These are phyloP conservation scores for Auxenochlorella pyrenoidosa DNA, from an alignment of 139 green algal species.

Conservation along the genomic window DNA sequence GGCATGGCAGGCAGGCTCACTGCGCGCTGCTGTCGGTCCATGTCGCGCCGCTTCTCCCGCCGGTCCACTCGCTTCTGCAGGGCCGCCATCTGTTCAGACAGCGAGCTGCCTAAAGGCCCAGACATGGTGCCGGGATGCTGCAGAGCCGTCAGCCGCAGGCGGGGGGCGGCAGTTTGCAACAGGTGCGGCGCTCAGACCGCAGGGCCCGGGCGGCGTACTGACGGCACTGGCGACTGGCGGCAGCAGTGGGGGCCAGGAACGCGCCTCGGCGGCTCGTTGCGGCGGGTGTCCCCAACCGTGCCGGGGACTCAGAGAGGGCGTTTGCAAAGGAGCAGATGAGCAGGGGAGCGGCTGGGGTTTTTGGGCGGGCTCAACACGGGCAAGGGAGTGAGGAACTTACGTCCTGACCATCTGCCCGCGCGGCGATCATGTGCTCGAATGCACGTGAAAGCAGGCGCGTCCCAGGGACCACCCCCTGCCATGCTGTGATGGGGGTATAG, in stretches of 20 bases:
- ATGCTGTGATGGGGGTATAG: no score
- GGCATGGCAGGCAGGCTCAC: background rate
- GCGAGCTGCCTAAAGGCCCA: background rate
- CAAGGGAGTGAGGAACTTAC: no score
- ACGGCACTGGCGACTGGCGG: no score
- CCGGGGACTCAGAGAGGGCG: no score
- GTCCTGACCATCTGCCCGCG: background rate
- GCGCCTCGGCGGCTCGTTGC: background rate
- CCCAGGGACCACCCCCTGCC: no score
- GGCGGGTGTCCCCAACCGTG: no score
- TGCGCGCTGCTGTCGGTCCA: background rate
- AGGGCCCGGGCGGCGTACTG: background rate
- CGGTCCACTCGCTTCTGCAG: conserved; percentile 27
- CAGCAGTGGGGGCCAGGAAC: background rate
- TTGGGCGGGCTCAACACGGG: no score
- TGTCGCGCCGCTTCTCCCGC: background rate
- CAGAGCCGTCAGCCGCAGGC: background rate
- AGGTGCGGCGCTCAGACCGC: background rate
- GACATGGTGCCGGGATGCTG: background rate
- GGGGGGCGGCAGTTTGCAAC: background rate
- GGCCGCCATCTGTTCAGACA: conserved; percentile 16
- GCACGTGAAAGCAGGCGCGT: background rate
- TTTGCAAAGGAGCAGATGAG: no score
- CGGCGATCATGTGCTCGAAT: background rate
- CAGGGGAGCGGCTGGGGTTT: no score